phyloP scores from a whole-genome alignment of 2,329 filamentous ascomycete genomes.

The Chalaropsis thielavioides region DNA sequence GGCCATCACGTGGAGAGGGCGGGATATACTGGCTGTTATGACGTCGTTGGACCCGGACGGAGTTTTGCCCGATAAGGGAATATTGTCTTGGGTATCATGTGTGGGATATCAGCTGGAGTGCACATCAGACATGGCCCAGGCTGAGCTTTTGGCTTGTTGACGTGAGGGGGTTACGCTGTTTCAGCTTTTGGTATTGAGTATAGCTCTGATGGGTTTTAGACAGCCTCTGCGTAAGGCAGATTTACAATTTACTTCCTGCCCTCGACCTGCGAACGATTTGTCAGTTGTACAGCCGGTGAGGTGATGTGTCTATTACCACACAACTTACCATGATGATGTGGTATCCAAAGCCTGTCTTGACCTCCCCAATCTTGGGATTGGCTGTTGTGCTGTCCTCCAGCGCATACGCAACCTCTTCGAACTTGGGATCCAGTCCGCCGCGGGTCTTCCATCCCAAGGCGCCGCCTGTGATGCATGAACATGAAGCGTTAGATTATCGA shows the following conservation, averaged over 20 bases:
- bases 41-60: not conserved
- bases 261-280: conserved; percentile 25
- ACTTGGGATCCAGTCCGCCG: conserved; percentile 50
- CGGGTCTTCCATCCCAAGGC: conserved; percentile 59
- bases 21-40: not conserved
- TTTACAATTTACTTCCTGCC: conserved; percentile 26
- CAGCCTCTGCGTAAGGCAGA: not conserved
- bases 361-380: conserved; percentile 52
- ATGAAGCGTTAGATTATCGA: not conserved
- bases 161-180: not conserved
- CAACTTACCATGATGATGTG: conserved; percentile 60
- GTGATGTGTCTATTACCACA: not conserved
- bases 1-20: not conserved
- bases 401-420: conserved; percentile 58
- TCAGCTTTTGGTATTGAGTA: not conserved
- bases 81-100: not conserved
- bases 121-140: not conserved
- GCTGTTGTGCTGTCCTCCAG: conserved; percentile 51
- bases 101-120: not conserved
- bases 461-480: conserved; percentile 39
- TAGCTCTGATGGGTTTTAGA: not conserved
- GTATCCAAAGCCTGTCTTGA: conserved; percentile 62
- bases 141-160: not conserved
- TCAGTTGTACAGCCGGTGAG: not conserved
- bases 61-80: not conserved